Evolutionary conservation across 2,329 filamentous ascomycete genomes (phyloP).

Genomic region (Penicillium brasilianum): DNA sequence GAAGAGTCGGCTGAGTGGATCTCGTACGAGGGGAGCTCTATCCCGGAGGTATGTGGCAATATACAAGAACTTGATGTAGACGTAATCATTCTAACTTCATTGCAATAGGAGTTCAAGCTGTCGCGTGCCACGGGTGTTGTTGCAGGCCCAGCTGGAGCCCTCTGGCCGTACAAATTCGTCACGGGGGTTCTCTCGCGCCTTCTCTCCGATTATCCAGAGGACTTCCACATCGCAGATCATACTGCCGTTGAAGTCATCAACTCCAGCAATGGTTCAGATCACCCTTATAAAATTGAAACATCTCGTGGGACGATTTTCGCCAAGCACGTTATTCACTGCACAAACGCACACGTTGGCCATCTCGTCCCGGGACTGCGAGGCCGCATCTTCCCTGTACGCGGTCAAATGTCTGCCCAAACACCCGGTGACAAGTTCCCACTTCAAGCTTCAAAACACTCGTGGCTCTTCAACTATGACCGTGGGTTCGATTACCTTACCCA

Average conservation of each 20-base stretch:
- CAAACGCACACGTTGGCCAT: slow-evolving; percentile 60
- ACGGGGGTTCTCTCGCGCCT: slow-evolving; percentile 30
- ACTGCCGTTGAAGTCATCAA: slow-evolving; percentile 27
- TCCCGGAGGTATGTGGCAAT: slow-evolving; percentile 27
- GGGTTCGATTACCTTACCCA: slow-evolving; percentile 62
- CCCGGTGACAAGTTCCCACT: slow-evolving; percentile 37
- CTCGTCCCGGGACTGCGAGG: slow-evolving; percentile 55
- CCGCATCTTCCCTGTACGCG: slow-evolving; percentile 45
- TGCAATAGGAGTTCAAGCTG: slow-evolving; percentile 31
- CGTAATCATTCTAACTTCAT: neutral
- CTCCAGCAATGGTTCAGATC: neutral
- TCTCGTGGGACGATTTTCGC: slow-evolving; percentile 52
- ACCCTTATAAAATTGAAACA: slow-evolving; percentile 52
- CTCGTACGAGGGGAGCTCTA: slow-evolving; percentile 27
- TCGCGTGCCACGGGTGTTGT: slow-evolving; percentile 32
- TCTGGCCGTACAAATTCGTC: slow-evolving; percentile 44
- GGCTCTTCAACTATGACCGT: slow-evolving; percentile 55
- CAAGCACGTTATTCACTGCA: slow-evolving; percentile 62
- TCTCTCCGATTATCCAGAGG: slow-evolving; percentile 40
- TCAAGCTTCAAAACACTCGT: slow-evolving; percentile 51
- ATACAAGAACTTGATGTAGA: neutral
- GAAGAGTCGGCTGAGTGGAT: slow-evolving; percentile 36
- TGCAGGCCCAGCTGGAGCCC: slow-evolving; percentile 34
- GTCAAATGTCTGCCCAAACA: slow-evolving; percentile 51
- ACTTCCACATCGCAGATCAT: slow-evolving; percentile 33